Conservation (phyloP, 2,329 filamentous ascomycete species). For the Colletotrichum sp. region DNA sequence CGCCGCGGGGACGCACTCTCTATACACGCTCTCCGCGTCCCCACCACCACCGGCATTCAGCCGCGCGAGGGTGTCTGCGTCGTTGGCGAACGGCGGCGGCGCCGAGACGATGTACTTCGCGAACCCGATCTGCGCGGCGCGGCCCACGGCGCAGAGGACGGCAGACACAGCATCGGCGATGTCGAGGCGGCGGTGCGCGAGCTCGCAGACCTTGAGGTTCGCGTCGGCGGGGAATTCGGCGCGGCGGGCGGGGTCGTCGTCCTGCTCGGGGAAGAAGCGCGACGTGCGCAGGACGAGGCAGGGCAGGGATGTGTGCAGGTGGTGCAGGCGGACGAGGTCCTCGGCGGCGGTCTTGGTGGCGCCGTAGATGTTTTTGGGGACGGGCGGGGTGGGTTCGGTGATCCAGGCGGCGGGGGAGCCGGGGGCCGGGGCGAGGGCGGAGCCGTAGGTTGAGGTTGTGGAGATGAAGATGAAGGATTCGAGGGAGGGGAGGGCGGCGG, state of each 20-base stretch:
- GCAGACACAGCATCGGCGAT: slow-evolving; percentile 49
- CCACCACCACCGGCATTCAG: slow-evolving; percentile 29
- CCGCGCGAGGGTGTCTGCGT: slow-evolving; percentile 31
- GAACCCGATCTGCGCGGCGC: slow-evolving; percentile 36
- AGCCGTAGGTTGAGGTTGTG: slow-evolving; percentile 51
- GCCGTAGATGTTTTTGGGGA: slow-evolving; percentile 55
- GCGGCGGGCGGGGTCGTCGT: slow-evolving; percentile 48
- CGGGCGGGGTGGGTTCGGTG: slow-evolving; percentile 42
- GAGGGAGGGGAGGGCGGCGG: slow-evolving; percentile 26
- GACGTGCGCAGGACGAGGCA: slow-evolving; percentile 49
- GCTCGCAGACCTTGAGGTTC: slow-evolving; percentile 53
- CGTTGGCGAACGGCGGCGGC: slow-evolving; percentile 42
- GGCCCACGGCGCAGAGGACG: slow-evolving; percentile 41
- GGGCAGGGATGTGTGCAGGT: slow-evolving; percentile 42
- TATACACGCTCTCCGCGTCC: slow-evolving; percentile 36
- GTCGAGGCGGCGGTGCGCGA: slow-evolving; percentile 50
- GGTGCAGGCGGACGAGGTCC: slow-evolving; percentile 48
- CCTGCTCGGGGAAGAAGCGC: slow-evolving; percentile 54
- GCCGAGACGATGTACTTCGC: slow-evolving; percentile 49
- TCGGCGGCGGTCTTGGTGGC: slow-evolving; percentile 54
- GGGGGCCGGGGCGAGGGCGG: slow-evolving; percentile 38
- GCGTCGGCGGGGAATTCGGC: slow-evolving; percentile 32
- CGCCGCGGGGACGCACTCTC: slow-evolving; percentile 28
- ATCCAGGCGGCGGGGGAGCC: slow-evolving; percentile 49
- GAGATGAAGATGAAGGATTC: slow-evolving; percentile 50